Conservation (phyloP, 2,329 filamentous ascomycete genomes). For the Fusarium nurragi region DNA sequence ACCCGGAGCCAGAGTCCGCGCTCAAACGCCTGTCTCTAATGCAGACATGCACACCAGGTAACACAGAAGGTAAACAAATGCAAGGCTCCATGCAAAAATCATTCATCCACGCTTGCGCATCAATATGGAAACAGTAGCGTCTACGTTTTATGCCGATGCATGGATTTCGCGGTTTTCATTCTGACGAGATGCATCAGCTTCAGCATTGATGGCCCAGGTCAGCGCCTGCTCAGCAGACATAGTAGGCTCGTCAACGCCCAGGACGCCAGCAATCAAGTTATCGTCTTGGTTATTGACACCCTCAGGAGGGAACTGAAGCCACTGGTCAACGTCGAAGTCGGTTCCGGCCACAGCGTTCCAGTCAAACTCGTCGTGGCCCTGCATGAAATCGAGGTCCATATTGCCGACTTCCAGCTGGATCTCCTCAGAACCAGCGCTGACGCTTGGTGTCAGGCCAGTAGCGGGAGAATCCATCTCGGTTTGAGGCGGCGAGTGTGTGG, state of each 20-base stretch:
- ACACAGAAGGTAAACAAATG: constrained; percentile 25
- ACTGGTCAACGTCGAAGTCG: constrained; percentile 67
- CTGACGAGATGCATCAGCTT: constrained; percentile 36
- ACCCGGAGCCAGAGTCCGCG: constrained; percentile 30
- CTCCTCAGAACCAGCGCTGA: constrained; percentile 56
- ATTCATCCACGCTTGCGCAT: not conserved
- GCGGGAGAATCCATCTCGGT: constrained; percentile 54
- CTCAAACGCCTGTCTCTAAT: constrained; percentile 40
- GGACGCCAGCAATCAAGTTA: constrained; percentile 49
- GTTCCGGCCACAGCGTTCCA: constrained; percentile 63
- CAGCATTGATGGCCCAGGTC: constrained; percentile 44
- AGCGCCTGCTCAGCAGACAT: constrained; percentile 45
- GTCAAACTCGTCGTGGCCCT: constrained; percentile 61
- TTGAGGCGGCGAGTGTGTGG: constrained; percentile 55
- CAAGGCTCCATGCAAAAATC: constrained; percentile 13
- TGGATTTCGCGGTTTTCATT: constrained; percentile 28
- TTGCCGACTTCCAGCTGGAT: constrained; percentile 48
- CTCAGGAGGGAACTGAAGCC: constrained; percentile 66
- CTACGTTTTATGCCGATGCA: constrained; percentile 28
- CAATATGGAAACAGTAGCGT: not conserved
- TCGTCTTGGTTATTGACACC: constrained; percentile 54
- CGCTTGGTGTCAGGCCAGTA: constrained; percentile 56
- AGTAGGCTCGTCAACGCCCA: constrained; percentile 44
- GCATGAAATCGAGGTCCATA: constrained; percentile 59
- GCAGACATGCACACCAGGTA: constrained; percentile 32